Percentiles rank a stretch among this genome's conserved stretches.
These are phyloP conservation scores for Zarea fungicola DNA, from an alignment of 2,329 filamentous ascomycete species.

Conservation along the genomic window DNA sequence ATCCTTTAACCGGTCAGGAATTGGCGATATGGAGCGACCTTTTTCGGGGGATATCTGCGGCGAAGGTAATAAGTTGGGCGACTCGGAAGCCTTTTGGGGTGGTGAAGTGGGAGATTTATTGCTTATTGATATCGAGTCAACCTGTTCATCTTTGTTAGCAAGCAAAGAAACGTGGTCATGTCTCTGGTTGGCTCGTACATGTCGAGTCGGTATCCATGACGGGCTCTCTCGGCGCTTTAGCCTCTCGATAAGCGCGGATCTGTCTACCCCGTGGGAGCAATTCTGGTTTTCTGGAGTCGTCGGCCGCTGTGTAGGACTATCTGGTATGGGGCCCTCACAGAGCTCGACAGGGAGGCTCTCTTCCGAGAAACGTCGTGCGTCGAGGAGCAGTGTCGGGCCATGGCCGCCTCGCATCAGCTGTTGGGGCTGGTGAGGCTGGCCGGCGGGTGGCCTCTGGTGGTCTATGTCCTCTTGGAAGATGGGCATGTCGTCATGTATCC, in stretches of 20 bases:
- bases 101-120: slow-evolving; percentile 20
- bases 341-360: slow-evolving; percentile 58
- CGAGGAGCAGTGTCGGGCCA: not conserved
- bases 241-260: slow-evolving; percentile 75
- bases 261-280: slow-evolving; percentile 45
- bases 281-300: slow-evolving; percentile 20
- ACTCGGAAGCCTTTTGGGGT: slow-evolving; percentile 27
- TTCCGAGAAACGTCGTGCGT: slow-evolving; percentile 41
- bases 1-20: slow-evolving; percentile 42
- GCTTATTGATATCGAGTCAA: slow-evolving; percentile 33
- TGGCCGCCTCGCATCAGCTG: slow-evolving; percentile 13
- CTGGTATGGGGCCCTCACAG: slow-evolving; percentile 51
- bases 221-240: slow-evolving; percentile 76
- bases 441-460: slow-evolving; percentile 23
- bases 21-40: slow-evolving; percentile 21
- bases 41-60: slow-evolving; percentile 45
- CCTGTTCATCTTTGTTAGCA: slow-evolving; percentile 23
- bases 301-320: slow-evolving; percentile 30
- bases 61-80: slow-evolving; percentile 39
- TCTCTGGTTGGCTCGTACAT: slow-evolving; percentile 39
- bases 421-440: slow-evolving; percentile 20
- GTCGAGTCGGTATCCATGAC: slow-evolving; percentile 63
- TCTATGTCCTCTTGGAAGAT: slow-evolving; percentile 52
- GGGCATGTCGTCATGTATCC: slow-evolving; percentile 41
- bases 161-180: not conserved